Evolutionary conservation across 768 basidiomycete species (phyloP), one percentile per base, ranked within the genome.

Genomic region (Russula ochroleuca): DNA sequence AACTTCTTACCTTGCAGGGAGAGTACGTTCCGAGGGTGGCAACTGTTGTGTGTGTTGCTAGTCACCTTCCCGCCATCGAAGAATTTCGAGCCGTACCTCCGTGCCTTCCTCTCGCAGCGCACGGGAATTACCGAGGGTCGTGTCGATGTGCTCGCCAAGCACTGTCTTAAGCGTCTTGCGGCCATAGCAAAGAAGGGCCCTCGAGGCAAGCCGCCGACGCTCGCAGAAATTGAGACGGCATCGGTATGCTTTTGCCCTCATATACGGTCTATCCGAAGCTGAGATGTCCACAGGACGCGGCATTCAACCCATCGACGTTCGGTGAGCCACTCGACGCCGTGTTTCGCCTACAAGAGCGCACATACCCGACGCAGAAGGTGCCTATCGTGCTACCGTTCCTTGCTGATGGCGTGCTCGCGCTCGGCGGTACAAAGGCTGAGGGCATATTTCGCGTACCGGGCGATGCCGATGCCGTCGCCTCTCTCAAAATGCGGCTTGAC

Each of bases 361-460:
- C 88, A 56, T 95, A 96, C 70, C 90, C 93, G 2, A 78, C 83
- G 59, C 85, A 89, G 68, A 88, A 86, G 73, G 86, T 96, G 14
- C 94, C 94, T 19, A 92, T 94, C 73, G 91, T 98, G 69, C 84
- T 98, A 8, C 92, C 94, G 15, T 97, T 96, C 80, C 86, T 97
- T 31, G 87, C 91, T 2, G 90, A 96, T 69, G 92, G 92, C 1
- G 94, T 97, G 68, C 83, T 98, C 50, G 90, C 92, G 2, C 79
- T 94, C 13, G 92, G 92, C 0, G 95, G 94, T 5, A 82, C 85
- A 50, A 86, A 87, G 71, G 77, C 86, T 35, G 94, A 95, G 72
- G 95, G 95, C 19, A 94, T 96, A 61, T 98, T 96, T 76, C 87
- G 94, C 50, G 85, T 96, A 5, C 91, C 94, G 15, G 95, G 95